Percentiles rank a stretch among this genome's conserved stretches.
These are phyloP conservation scores for Auricularia sp. DNA, from an alignment of 768 basidiomycete genomes.

Conservation along the genomic window DNA sequence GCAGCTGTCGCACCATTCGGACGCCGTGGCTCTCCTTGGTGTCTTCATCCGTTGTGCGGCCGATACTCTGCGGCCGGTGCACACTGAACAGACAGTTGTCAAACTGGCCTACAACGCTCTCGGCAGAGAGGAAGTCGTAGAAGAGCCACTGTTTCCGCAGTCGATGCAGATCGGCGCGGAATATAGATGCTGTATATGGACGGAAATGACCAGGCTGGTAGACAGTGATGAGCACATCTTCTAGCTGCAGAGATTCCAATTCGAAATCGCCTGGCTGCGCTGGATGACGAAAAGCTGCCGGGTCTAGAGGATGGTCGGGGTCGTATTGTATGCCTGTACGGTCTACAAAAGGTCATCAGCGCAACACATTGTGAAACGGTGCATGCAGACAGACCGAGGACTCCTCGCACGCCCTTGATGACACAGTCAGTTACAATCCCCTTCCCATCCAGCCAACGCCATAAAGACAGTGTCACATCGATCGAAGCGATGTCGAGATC, in stretches of 20 bases:
- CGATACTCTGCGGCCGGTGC: conserved; percentile 93
- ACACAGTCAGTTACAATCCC: conserved; percentile 86
- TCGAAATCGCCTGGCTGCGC: conserved; percentile 81
- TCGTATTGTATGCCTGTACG: conserved; percentile 82
- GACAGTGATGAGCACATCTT: conserved; percentile 89
- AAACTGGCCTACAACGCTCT: conserved; percentile 93
- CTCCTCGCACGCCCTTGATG: conserved; percentile 88
- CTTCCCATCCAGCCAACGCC: conserved; percentile 92
- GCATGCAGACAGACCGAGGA: conserved; percentile 54
- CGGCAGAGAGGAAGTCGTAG: conserved; percentile 89
- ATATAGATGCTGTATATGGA: conserved; percentile 86
- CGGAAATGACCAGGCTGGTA: conserved; percentile 90
- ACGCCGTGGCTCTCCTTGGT: conserved; percentile 76
- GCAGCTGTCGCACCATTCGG: conserved; percentile 61
- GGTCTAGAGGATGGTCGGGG: conserved; percentile 68
- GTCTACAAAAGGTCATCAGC: conserved; percentile 37
- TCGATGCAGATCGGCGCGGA: conserved; percentile 75
- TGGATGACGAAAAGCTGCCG: conserved; percentile 68
- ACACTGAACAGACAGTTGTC: conserved; percentile 96
- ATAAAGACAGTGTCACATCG: conserved; percentile 86
- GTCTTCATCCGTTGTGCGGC: conserved; percentile 80
- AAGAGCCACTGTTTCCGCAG: conserved; percentile 93
- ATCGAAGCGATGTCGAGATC: conserved; percentile 91
- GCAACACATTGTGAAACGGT: neutral
- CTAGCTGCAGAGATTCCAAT: conserved; percentile 77